phyloP scores from a whole-genome alignment of 306 rosid genomes.

The Pyrus betulifolia region DNA sequence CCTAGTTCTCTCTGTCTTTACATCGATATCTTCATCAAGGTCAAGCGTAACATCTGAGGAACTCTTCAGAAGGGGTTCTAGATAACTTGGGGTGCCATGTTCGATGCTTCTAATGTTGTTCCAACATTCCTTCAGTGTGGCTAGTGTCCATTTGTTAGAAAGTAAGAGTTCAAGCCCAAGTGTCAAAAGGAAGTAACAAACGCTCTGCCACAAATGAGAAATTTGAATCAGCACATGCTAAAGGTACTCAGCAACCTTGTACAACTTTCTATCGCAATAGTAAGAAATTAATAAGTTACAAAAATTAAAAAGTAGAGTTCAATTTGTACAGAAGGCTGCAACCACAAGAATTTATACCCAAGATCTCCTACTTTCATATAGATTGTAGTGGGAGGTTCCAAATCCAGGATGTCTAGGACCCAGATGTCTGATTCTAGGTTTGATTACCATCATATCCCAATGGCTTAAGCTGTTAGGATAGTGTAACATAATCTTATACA shows the following conservation, averaged over 20 bases:
- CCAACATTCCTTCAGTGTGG: conserved; percentile 54
- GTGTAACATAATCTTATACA: not conserved
- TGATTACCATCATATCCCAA: not conserved
- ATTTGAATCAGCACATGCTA: conserved; percentile 15
- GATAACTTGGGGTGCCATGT: conserved; percentile 33
- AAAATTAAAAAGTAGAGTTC: not conserved
- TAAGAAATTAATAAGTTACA: no score
- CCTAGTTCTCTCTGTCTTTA: conserved; percentile 76
- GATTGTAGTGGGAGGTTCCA: not conserved
- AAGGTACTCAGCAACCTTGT: not conserved
- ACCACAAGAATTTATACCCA: not conserved
- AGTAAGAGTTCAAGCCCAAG: conserved; percentile 69
- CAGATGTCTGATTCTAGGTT: not conserved
- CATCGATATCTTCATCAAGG: conserved; percentile 74
- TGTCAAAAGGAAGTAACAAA: conserved; percentile 66
- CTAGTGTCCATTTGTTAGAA: conserved; percentile 44
- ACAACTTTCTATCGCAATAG: no score
- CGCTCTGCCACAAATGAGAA: conserved; percentile 50
- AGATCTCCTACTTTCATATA: not conserved
- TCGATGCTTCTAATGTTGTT: conserved; percentile 22
- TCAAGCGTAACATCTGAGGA: conserved; percentile 39
- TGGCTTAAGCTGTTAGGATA: not conserved
- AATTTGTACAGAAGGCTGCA: not conserved
- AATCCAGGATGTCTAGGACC: not conserved
- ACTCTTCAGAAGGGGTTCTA: conserved; percentile 59